A percentile compares a stretch with the other conserved stretches of the same genome.
phyloP scores from a whole-genome alignment of 371 early-diverging fungal genomes.

The Parasitella parasitica region DNA sequence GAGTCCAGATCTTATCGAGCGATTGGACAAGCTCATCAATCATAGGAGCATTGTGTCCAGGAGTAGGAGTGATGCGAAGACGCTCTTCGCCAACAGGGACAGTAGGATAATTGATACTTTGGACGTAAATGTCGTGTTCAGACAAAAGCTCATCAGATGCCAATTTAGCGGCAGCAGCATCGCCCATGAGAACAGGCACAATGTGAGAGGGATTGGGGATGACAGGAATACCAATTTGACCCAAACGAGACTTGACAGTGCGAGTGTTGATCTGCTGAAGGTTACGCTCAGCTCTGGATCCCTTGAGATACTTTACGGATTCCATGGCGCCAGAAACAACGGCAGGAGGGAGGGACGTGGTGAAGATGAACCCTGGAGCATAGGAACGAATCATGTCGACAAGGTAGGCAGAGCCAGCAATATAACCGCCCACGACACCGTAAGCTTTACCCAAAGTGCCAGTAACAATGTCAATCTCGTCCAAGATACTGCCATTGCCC shows the following conservation, averaged over 20 bases:
- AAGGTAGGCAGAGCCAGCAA: conserved; percentile 86
- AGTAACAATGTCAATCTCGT: conserved; percentile 94
- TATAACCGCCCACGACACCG: conserved; percentile 98
- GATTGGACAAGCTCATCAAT: conserved; percentile 83
- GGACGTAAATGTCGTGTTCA: conserved; percentile 94
- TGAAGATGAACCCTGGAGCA: conserved; percentile 99
- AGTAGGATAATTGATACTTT: conserved; percentile 98
- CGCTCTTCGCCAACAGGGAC: conserved; percentile 95
- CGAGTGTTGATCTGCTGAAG: conserved; percentile 91
- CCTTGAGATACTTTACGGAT: conserved; percentile 88
- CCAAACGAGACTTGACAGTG: conserved; percentile 82
- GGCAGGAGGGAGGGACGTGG: conserved; percentile 96
- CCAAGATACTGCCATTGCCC: conserved; percentile 71
- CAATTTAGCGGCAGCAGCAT: conserved; percentile 89
- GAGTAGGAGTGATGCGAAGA: conserved; percentile 96
- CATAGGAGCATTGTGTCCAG: conserved; percentile 85
- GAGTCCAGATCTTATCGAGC: conserved; percentile 84
- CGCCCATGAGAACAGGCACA: conserved; percentile 96
- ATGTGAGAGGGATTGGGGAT: conserved; percentile 98
- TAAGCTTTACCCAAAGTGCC: conserved; percentile 99
- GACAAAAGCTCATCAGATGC: conserved; percentile 90
- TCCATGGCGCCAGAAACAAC: conserved; percentile 91
- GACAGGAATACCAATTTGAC: conserved; percentile 88
- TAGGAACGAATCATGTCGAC: conserved; percentile 98
- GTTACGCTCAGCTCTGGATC: conserved; percentile 81